A percentile compares a stretch with the other conserved stretches of the same genome.
Evolutionary conservation across 2,329 filamentous ascomycete species (phyloP).

Genomic region (Microdochium paspali): DNA sequence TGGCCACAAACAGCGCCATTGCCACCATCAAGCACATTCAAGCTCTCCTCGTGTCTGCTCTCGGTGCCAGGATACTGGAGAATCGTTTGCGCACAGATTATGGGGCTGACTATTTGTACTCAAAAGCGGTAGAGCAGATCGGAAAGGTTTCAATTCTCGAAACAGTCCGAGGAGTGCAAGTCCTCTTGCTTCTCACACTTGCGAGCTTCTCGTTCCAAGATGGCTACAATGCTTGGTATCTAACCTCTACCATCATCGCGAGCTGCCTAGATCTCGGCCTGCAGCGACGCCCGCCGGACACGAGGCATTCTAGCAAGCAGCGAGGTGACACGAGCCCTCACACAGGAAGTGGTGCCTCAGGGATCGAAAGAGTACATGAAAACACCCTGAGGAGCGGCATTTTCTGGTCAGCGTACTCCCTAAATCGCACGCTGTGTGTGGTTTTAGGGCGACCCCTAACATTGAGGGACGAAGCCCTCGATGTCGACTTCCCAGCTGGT

Average conservation of each 20-base stretch:
- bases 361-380: conserved; percentile 4
- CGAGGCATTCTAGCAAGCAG: conserved; percentile 1
- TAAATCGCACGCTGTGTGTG: conserved; percentile 14
- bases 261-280: conserved; percentile 16
- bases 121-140: conserved; percentile 12
- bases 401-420: conserved; percentile 17
- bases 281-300: conserved; percentile 11
- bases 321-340: background rate
- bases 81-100: conserved; percentile 9
- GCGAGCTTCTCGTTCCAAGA: conserved; percentile 11
- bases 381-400: conserved; percentile 10
- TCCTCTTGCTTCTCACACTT: conserved; percentile 13
- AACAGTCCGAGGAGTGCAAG: conserved; percentile 13
- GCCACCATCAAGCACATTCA: conserved; percentile 9
- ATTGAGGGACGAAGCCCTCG: conserved; percentile 13
- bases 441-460: conserved; percentile 15
- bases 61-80: conserved; percentile 13
- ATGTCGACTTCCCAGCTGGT: conserved; percentile 9
- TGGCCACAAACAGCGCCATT: background rate
- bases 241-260: conserved; percentile 15
- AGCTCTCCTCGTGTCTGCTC: conserved; percentile 14
- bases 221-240: conserved; percentile 15
- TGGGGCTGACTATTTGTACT: conserved; percentile 14
- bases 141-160: conserved; percentile 9
- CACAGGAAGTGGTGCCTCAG: background rate